Evolutionary conservation across 257 asterid species (phyloP), one percentile per base, ranked within the genome.

Genomic region (Lycium ferocissimum): DNA sequence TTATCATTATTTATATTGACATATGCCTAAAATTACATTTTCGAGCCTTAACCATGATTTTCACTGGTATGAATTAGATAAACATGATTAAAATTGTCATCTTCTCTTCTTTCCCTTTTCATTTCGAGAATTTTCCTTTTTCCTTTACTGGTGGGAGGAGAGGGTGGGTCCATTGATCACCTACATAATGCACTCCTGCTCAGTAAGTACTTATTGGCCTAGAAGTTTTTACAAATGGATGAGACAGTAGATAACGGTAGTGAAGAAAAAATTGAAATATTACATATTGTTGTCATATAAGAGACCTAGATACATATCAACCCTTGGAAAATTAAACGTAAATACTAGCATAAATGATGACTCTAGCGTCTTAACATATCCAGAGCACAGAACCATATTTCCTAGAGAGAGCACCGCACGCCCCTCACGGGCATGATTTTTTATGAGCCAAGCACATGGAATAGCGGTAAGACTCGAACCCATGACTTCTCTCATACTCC

Each of bases 161-260:
- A 70, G 79, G 79, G 78, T 37, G 26, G 40, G 26, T 70, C 54
- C 54, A 70, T 17, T 40, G 79, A 22, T 70, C 54, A 70, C 33
- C 54, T 38, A 40, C 53, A 70, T 70, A 70, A 38, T 40, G 78
- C 33, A 17, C 33, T 70, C 79, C 79, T 67, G 22, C 79, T 38
- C 14, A 70, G 53, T 9, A 17, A 70, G 53, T 40, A 70, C 54
- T 70, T 38, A 1, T 38, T 40, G 53, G 7, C 14, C 54, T 70
- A 0, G 12, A 67, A 1, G 9, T 69, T 67, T n/a, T 69, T 15
- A 13, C 53, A 38, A 38, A 7, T 70, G 14, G 17, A 15, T 70
- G 79, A 70, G 12, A 70, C 0, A 69, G 9, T 70, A 43, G 6
- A 38, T 17, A 38, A 38, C 17, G 79, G 53, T 70, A 38, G 54